Conservation (phyloP, 1,284 basidiomycete species). For the Fomitopsis betulina region DNA sequence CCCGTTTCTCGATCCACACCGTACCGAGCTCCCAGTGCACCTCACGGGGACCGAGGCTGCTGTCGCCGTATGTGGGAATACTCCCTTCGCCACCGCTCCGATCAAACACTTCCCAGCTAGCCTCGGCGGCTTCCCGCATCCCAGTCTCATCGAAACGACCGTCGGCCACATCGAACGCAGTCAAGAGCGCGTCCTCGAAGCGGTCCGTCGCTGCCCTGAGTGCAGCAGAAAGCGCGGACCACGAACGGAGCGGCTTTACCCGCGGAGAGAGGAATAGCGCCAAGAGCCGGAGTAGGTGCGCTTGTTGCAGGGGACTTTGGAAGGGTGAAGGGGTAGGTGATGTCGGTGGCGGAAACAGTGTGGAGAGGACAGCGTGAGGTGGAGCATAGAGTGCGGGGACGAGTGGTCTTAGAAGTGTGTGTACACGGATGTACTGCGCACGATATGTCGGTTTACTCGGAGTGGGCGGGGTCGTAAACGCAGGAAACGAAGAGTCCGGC, state of each 20-base stretch:
- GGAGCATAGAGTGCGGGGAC: slow-evolving; percentile 50
- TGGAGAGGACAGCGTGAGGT: slow-evolving; percentile 52
- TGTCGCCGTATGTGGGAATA: neutral
- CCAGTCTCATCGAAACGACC: slow-evolving; percentile 59
- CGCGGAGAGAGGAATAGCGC: slow-evolving; percentile 65
- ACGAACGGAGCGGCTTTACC: slow-evolving; percentile 65
- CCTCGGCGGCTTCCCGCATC: slow-evolving; percentile 77
- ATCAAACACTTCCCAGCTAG: slow-evolving; percentile 78
- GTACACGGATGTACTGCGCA: slow-evolving; percentile 61
- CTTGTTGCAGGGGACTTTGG: slow-evolving; percentile 44
- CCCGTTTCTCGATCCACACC: slow-evolving; percentile 91
- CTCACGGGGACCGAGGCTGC: neutral
- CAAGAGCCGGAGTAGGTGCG: slow-evolving; percentile 64
- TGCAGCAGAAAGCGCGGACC: slow-evolving; percentile 53
- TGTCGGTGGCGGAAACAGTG: slow-evolving; percentile 34
- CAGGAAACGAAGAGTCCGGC: slow-evolving; percentile 5
- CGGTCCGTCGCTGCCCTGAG: slow-evolving; percentile 80
- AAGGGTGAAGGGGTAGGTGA: slow-evolving; percentile 24
- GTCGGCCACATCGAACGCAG: slow-evolving; percentile 83
- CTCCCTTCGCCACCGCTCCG: slow-evolving; percentile 36
- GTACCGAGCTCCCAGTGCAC: slow-evolving; percentile 79
- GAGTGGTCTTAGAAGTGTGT: slow-evolving; percentile 57
- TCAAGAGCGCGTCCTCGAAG: slow-evolving; percentile 81
- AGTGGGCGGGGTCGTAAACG: neutral
- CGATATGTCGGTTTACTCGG: slow-evolving; percentile 31